Evolutionary conservation across 225 moss, liverwort and hornwort genomes (phyloP).

Genomic region (Polytrichum commune): DNA sequence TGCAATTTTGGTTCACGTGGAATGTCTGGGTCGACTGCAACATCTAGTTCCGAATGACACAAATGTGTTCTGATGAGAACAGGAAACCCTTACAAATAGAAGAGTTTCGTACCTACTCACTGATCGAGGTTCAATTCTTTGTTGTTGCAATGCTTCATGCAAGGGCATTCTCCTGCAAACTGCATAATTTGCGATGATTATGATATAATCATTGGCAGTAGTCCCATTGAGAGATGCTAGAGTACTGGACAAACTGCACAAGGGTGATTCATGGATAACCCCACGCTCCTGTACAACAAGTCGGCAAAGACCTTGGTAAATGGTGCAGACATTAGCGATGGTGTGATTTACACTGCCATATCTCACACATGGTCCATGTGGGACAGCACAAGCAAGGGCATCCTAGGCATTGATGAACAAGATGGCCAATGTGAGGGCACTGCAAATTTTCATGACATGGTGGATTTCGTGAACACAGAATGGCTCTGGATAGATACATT

Average conservation of each 20-base stretch:
- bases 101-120: too few relatives aligned
- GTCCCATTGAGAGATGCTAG: background rate
- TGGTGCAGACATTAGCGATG: conserved; percentile 8
- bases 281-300: conserved; percentile 7
- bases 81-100: too few relatives aligned
- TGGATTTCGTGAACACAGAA: too few relatives aligned
- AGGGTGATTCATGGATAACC: conserved; percentile 7
- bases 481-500: background rate
- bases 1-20: too few relatives aligned
- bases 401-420: too few relatives aligned
- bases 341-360: conserved; percentile 9
- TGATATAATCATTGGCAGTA: conserved; percentile 2
- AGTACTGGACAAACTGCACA: background rate
- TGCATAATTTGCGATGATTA: background rate
- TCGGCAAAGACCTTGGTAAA: conserved; percentile 9
- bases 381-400: too few relatives aligned
- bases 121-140: background rate
- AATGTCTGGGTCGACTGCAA: too few relatives aligned
- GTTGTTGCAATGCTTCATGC: background rate
- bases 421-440: too few relatives aligned
- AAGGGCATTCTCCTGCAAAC: background rate
- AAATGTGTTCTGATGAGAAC: too few relatives aligned
- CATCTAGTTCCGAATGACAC: too few relatives aligned
- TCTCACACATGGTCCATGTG: too few relatives aligned
- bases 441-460: too few relatives aligned